Evolutionary conservation across 2,329 filamentous ascomycete species (phyloP).

Genomic region (Metarhizium sp.): DNA sequence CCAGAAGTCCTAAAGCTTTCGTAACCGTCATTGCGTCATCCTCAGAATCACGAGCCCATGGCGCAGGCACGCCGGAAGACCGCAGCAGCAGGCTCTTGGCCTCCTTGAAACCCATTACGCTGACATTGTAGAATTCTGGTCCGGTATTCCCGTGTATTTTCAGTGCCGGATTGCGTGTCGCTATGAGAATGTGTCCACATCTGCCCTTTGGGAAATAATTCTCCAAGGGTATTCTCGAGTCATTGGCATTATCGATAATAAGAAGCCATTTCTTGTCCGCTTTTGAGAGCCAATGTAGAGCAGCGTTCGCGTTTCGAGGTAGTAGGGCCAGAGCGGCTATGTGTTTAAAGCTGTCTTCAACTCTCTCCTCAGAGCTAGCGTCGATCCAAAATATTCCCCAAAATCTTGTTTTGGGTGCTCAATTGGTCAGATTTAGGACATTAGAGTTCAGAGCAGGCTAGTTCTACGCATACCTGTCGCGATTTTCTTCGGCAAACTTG

Average conservation of each 20-base stretch:
- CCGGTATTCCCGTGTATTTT: slow-evolving; percentile 4
- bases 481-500: neutral
- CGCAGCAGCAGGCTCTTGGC: slow-evolving; percentile 5
- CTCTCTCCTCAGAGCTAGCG: slow-evolving; percentile 18
- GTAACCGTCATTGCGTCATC: slow-evolving; percentile 2
- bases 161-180: slow-evolving; percentile 5
- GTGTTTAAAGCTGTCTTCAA: slow-evolving; percentile 17
- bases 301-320: slow-evolving; percentile 13
- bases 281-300: neutral
- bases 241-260: slow-evolving; percentile 30
- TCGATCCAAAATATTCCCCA: slow-evolving; percentile 27
- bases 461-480: neutral
- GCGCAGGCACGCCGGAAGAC: slow-evolving; percentile 2
- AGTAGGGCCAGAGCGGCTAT: slow-evolving; percentile 44
- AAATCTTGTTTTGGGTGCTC: neutral
- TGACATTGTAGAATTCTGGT: slow-evolving; percentile 2
- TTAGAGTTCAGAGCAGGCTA: neutral
- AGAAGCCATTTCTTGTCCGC: slow-evolving; percentile 23
- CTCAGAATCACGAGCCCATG: slow-evolving; percentile 1
- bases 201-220: slow-evolving; percentile 3
- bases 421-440: neutral
- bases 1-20: slow-evolving; percentile 3
- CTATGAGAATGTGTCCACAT: slow-evolving; percentile 7
- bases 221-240: slow-evolving; percentile 9
- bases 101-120: slow-evolving; percentile 1